phyloP scores from a whole-genome alignment of 257 asterid species.

The Nemophila menziesii region DNA sequence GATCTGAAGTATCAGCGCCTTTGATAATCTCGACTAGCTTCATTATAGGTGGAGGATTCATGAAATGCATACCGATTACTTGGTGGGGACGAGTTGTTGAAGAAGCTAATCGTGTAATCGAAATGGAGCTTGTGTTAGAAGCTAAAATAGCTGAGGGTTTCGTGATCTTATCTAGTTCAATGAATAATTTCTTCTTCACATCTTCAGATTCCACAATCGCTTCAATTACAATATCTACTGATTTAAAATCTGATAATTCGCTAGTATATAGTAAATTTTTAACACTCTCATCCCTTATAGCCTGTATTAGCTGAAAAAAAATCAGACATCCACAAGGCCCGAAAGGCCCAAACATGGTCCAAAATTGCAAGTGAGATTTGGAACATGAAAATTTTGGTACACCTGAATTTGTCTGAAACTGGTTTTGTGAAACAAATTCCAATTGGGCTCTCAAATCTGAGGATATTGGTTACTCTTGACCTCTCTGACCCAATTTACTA shows the following conservation, averaged over 20 bases:
- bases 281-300: slow-evolving; percentile 38
- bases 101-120: slow-evolving; percentile 79
- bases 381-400: slow-evolving; percentile 10
- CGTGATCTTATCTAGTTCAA: slow-evolving; percentile 47
- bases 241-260: slow-evolving; percentile 49
- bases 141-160: slow-evolving; percentile 75
- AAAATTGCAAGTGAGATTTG: slow-evolving; percentile 8
- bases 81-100: slow-evolving; percentile 58
- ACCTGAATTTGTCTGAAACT: slow-evolving; percentile 15
- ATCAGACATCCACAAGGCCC: no score
- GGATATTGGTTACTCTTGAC: slow-evolving; percentile 17
- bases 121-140: slow-evolving; percentile 88
- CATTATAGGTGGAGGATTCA: slow-evolving; percentile 96
- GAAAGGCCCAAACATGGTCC: no score
- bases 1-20: slow-evolving; percentile 75
- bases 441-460: slow-evolving; percentile 10
- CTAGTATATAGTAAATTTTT: slow-evolving; percentile 37
- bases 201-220: slow-evolving; percentile 91
- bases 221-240: slow-evolving; percentile 72
- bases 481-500: slow-evolving; percentile 1
- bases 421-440: slow-evolving; percentile 18
- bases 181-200: slow-evolving; percentile 61
- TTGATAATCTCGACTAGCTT: slow-evolving; percentile 82
- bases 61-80: slow-evolving; percentile 97
- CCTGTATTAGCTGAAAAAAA: slow-evolving; percentile 47